Conservation (phyloP, 1,139 yeast genomes). For the Petasospora rhodanensis region DNA sequence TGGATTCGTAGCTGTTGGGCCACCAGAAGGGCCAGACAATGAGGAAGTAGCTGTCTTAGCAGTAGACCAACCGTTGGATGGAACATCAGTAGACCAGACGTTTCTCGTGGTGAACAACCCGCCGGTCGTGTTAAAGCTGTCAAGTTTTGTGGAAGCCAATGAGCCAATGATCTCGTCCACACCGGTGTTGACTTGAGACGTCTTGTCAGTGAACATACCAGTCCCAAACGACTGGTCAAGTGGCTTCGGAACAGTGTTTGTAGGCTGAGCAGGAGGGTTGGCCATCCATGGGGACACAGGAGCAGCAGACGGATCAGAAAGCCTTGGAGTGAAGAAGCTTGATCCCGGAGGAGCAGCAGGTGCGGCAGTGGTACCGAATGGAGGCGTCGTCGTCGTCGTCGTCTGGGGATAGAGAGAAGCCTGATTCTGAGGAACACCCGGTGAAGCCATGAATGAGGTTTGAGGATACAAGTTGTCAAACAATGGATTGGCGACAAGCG, state of each 20-base stretch:
- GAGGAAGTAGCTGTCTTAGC: not conserved
- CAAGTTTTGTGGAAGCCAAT: constrained; percentile 2
- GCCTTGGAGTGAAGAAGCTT: constrained; percentile 5
- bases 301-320: constrained; percentile 1
- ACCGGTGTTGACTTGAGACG: not conserved
- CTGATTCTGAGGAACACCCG: not conserved
- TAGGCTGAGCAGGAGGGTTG: too few species aligned
- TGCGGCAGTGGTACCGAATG: too few species aligned
- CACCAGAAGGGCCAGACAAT: not conserved
- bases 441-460: not conserved
- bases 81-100: constrained; percentile 4
- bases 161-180: not conserved
- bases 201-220: constrained; percentile 3
- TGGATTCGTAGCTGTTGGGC: not conserved
- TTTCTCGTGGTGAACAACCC: constrained; percentile 6
- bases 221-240: constrained; percentile 1
- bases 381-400: too few species aligned
- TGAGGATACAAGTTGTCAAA: not conserved
- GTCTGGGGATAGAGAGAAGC: not conserved
- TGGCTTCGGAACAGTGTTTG: not conserved
- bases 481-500: not conserved
- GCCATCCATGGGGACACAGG: too few species aligned
- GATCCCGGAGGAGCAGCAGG: not conserved
- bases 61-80: constrained; percentile 4
- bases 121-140: constrained; percentile 4